Percentiles rank a stretch among this genome's conserved stretches.
These are phyloP conservation scores for Aspergillus sp. DNA, from an alignment of 2,329 filamentous ascomycete species.

Conservation along the genomic window DNA sequence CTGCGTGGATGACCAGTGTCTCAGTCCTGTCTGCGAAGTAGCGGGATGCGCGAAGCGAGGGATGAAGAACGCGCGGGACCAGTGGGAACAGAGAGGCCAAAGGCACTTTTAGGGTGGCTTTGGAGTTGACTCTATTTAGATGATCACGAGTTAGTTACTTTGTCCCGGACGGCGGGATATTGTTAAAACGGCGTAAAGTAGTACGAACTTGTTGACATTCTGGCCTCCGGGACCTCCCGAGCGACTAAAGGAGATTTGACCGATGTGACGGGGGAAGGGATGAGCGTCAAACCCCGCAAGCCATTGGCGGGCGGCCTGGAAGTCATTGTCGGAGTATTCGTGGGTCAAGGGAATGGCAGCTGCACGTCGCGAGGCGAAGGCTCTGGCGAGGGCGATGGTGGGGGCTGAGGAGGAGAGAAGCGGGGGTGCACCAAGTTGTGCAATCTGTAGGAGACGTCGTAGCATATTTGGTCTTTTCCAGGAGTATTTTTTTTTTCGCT, in stretches of 20 bases:
- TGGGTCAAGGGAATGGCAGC: constrained; percentile 8
- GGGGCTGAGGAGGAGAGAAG: constrained; percentile 8
- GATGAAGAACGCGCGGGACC: constrained; percentile 55
- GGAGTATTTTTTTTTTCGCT: background rate
- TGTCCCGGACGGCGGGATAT: too few species aligned
- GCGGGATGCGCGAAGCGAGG: constrained; percentile 50
- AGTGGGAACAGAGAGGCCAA: constrained; percentile 51
- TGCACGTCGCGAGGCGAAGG: constrained; percentile 27
- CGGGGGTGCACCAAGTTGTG: constrained; percentile 7
- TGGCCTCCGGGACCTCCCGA: constrained; percentile 65
- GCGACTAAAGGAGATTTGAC: constrained; percentile 60
- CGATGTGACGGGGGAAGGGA: constrained; percentile 55
- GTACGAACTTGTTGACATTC: constrained; percentile 65
- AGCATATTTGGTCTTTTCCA: background rate
- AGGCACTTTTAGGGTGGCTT: constrained; percentile 61
- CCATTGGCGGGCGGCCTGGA: constrained; percentile 54
- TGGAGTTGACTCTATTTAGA: constrained; percentile 60
- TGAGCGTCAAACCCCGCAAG: constrained; percentile 52
- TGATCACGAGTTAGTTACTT: too few species aligned
- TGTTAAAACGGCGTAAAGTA: background rate
- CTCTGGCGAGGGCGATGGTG: constrained; percentile 15
- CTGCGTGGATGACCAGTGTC: constrained; percentile 59
- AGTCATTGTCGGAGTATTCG: constrained; percentile 26
- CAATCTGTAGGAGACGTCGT: constrained; percentile 3
- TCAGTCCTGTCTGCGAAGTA: constrained; percentile 55